These are phyloP conservation scores for Poronia punctata DNA, from an alignment of 495 filamentous ascomycete genomes.

Conservation along the genomic window DNA sequence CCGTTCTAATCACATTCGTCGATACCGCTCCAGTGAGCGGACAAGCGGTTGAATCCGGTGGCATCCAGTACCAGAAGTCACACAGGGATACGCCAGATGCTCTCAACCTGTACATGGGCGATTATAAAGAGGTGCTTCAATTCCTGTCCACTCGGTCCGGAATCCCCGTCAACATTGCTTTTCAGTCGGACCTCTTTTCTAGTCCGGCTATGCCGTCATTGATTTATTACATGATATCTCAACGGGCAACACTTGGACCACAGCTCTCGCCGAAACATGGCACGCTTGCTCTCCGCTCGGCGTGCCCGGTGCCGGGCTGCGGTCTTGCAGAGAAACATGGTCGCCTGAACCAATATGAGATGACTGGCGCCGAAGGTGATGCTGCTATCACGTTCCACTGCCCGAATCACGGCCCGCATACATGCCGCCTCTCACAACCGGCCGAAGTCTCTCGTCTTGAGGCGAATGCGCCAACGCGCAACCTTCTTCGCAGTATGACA, in stretches of 20 bases:
- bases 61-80: constrained; percentile 22
- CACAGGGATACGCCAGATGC: constrained; percentile 9
- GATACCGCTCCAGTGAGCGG: constrained; percentile 21
- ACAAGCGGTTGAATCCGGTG: constrained; percentile 8
- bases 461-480: constrained; percentile 22
- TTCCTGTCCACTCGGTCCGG: constrained; percentile 13
- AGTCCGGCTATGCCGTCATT: constrained; percentile 11
- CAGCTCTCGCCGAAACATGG: constrained; percentile 24
- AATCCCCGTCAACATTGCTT: constrained; percentile 7
- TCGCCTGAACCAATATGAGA: constrained; percentile 13
- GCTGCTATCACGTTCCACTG: constrained; percentile 12
- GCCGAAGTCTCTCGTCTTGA: constrained; percentile 16
- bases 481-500: constrained; percentile 12
- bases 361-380: neutral
- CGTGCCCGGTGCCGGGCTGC: constrained; percentile 19
- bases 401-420: constrained; percentile 11
- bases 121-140: constrained; percentile 13
- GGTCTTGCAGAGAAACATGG: constrained; percentile 15
- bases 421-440: constrained; percentile 6
- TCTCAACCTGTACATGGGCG: neutral
- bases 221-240: constrained; percentile 11
- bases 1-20: constrained; percentile 21
- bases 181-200: constrained; percentile 14
- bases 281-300: constrained; percentile 16
- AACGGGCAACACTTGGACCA: constrained; percentile 10